A percentile compares a stretch with the other conserved stretches of the same genome.
Evolutionary conservation across 495 filamentous ascomycete genomes (phyloP).

Genomic region (Acidomyces sp.): DNA sequence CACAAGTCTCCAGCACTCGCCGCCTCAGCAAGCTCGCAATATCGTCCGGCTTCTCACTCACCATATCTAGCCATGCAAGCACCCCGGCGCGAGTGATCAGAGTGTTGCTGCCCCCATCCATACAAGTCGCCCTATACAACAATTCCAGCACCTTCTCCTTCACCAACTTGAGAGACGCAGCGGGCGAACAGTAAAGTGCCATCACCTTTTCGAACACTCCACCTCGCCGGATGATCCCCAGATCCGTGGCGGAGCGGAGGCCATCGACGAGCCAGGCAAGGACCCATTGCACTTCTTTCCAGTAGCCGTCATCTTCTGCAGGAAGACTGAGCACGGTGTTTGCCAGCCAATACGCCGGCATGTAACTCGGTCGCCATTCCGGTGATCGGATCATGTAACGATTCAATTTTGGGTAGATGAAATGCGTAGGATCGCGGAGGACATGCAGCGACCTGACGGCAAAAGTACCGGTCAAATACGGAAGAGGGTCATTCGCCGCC

Average conservation of each 20-base stretch:
- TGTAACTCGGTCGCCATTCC: slow-evolving; percentile 54
- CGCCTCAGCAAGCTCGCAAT: slow-evolving; percentile 43
- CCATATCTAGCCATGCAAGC: slow-evolving; percentile 62
- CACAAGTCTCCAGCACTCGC: slow-evolving; percentile 56
- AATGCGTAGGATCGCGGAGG: slow-evolving; percentile 62
- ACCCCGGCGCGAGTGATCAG: slow-evolving; percentile 74
- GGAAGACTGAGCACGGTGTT: slow-evolving; percentile 58
- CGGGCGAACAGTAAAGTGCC: slow-evolving; percentile 53
- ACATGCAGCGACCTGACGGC: slow-evolving; percentile 55
- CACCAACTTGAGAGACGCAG: slow-evolving; percentile 38
- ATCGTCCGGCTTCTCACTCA: slow-evolving; percentile 31
- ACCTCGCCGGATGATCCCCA: slow-evolving; percentile 69
- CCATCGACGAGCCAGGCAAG: slow-evolving; percentile 61
- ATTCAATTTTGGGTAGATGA: slow-evolving; percentile 79
- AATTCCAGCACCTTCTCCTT: slow-evolving; percentile 59
- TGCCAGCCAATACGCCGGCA: slow-evolving; percentile 62
- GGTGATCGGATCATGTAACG: slow-evolving; percentile 65
- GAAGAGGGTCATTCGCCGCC: slow-evolving; percentile 36
- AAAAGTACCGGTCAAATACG: slow-evolving; percentile 61
- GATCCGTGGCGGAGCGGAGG: slow-evolving; percentile 50
- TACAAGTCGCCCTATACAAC: slow-evolving; percentile 55
- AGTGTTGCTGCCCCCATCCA: slow-evolving; percentile 71
- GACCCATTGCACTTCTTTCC: slow-evolving; percentile 69
- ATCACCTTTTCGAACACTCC: slow-evolving; percentile 70
- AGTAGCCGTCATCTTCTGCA: slow-evolving; percentile 57